A percentile compares a stretch with the other conserved stretches of the same genome.
phyloP scores from a whole-genome alignment of 1,139 yeast species.

The Geotrichum bryndzae region DNA sequence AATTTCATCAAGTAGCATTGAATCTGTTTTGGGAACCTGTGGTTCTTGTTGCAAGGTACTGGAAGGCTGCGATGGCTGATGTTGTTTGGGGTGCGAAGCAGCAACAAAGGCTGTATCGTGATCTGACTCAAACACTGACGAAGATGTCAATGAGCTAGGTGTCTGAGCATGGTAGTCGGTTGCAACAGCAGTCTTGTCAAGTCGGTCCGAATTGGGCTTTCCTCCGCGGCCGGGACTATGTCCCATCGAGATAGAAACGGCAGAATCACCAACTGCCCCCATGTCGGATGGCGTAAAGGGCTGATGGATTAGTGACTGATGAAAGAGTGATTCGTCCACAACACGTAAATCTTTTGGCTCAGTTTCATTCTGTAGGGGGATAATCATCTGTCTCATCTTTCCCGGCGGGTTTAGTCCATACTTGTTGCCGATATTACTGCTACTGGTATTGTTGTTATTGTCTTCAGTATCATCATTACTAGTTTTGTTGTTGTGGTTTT shows the following conservation, averaged over 20 bases:
- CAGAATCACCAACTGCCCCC: background rate
- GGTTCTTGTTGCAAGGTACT: background rate
- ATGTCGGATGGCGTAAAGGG: slow-evolving; percentile 7
- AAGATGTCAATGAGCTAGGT: background rate
- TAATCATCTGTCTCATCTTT: background rate
- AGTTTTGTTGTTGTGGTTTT: background rate
- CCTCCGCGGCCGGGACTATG: background rate
- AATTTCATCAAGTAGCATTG: slow-evolving; percentile 4
- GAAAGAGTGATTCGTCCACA: slow-evolving; percentile 9
- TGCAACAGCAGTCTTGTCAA: too few relatives aligned
- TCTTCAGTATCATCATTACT: too few relatives aligned
- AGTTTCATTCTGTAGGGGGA: background rate
- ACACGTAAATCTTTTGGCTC: background rate
- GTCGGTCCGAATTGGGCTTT: background rate
- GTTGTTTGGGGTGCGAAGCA: too few relatives aligned
- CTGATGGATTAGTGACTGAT: slow-evolving; percentile 11
- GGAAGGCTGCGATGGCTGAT: background rate
- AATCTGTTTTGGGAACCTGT: slow-evolving; percentile 1
- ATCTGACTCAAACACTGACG: background rate
- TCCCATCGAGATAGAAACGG: background rate
- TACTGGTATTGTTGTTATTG: background rate
- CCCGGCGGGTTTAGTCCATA: background rate
- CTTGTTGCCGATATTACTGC: background rate
- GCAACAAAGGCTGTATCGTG: background rate
- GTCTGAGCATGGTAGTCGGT: background rate